Percentiles rank a stretch among this genome's conserved stretches.
Conservation (phyloP, 1,284 basidiomycete species). For the Cutaneotrichosporon mucoides region DNA sequence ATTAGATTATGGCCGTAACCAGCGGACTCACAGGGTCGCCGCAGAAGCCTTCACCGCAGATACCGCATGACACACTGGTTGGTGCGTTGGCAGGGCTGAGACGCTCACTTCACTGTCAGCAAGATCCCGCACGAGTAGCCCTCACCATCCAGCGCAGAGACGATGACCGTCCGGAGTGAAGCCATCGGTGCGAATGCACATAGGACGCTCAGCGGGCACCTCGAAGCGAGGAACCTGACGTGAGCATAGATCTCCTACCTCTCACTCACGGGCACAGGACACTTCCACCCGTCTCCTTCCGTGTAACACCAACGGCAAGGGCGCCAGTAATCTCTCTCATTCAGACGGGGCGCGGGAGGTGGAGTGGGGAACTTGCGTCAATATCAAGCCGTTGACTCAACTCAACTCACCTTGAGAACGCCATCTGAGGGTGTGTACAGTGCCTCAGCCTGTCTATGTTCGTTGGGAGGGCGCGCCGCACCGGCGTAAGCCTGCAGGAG, state of each 20-base stretch:
- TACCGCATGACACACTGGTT: slow-evolving; percentile 15
- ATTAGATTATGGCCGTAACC: neutral
- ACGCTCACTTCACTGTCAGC: slow-evolving; percentile 15
- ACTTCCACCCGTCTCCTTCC: slow-evolving; percentile 20
- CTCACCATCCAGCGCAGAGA: slow-evolving; percentile 24
- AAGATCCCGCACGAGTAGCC: neutral
- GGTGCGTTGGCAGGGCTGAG: slow-evolving; percentile 19
- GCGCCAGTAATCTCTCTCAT: slow-evolving; percentile 20
- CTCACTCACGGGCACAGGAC: slow-evolving; percentile 18
- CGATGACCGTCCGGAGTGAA: slow-evolving; percentile 24
- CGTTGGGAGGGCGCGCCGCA: slow-evolving; percentile 17
- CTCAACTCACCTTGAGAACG: slow-evolving; percentile 12
- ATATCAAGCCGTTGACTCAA: neutral
- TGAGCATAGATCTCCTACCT: neutral
- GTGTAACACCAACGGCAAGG: slow-evolving; percentile 25
- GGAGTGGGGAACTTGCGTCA: slow-evolving; percentile 22
- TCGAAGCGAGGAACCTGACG: slow-evolving; percentile 22
- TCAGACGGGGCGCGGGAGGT: slow-evolving; percentile 17
- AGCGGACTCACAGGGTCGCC: slow-evolving; percentile 11
- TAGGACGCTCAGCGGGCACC: slow-evolving; percentile 16
- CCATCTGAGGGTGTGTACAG: slow-evolving; percentile 11
- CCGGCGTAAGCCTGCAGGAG: slow-evolving; percentile 16
- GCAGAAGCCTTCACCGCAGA: slow-evolving; percentile 28
- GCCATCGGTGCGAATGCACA: slow-evolving; percentile 18
- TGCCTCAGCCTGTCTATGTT: slow-evolving; percentile 15